Conservation (phyloP, 148 eudicot species). For the Camellia sinensis region DNA sequence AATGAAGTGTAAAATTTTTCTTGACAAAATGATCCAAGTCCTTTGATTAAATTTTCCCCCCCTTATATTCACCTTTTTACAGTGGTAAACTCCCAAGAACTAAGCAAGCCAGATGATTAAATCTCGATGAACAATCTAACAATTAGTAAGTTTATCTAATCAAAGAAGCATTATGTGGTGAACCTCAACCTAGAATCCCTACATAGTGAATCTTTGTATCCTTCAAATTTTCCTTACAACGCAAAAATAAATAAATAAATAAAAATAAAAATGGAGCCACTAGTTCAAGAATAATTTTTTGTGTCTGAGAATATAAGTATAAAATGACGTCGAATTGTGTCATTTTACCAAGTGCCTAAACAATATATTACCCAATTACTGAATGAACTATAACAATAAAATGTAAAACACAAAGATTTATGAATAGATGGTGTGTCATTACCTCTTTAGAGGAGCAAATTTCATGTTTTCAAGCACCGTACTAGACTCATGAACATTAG, state of each 20-base stretch:
- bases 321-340: not conserved
- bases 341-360: not conserved
- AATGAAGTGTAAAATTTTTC: not conserved
- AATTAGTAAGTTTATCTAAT: not conserved
- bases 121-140: not conserved
- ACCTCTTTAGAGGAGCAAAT: conserved; percentile 59
- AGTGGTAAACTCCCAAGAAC: not conserved
- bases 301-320: not conserved
- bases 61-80: not conserved
- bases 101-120: not conserved
- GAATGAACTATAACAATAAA: not conserved
- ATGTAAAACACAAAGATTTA: not conserved
- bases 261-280: not conserved
- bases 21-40: not conserved
- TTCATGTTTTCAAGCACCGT: conserved; percentile 38
- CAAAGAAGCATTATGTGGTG: not conserved
- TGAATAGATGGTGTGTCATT: not conserved
- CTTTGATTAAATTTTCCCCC: not conserved
- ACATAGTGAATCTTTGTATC: not conserved
- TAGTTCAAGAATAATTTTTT: not conserved
- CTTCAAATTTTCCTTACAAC: not conserved
- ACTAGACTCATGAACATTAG: conserved; percentile 25
- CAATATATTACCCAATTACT: not conserved
- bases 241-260: not conserved
- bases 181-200: not conserved